Evolutionary conservation across 2,329 filamentous ascomycete genomes (phyloP), one percentile per base, ranked within the genome.

Genomic region (Xylariaceae sp.): DNA sequence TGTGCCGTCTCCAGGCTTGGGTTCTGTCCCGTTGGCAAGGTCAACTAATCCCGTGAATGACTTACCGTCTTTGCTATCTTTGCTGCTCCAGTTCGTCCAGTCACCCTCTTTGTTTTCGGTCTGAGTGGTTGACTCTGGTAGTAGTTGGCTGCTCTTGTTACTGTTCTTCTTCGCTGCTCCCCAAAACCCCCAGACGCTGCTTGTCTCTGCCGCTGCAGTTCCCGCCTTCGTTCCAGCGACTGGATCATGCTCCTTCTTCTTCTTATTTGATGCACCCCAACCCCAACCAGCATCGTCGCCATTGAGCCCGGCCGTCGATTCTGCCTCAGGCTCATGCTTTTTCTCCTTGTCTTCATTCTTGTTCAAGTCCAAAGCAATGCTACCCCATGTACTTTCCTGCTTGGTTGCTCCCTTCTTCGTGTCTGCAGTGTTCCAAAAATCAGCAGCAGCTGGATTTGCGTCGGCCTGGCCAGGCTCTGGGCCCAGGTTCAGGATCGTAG

Each of bases 141-240:
- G 26, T 11, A 37, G 19, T 16, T 50, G 41, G 12, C 39, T 44
- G 3, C 27, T 11, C 33, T 61, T 60, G 51, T 64, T 64, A 3
- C 40, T 64, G 8, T 41, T 55, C 45, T 76, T 76, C 52, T 76
- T 76, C 9, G 67, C 63, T 36, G 69, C 74, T 21, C 70, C 72
- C 67, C 76, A 79, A 33, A 71, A 70, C 43, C 65, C 70, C 56
- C 76, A 76, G 48, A 76, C 74, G 41, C 73, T 73, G 38, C 40
- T 38, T 16, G 38, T 30, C 19, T 74, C 71, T 29, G 66, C 65
- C 11, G 56, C 60, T 24, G 61, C 53, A 34, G 36, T 32, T 21
- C 29, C 36, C 1, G 45, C 47, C 13, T 56, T 50, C 3, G 55
- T 50, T 31, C 60, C 59, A 1, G 60, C 54, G n/a, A 54, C 50